Evolutionary conservation across 495 filamentous ascomycete genomes (phyloP), one percentile per base, ranked within the genome.

Genomic region (Beverwykella pulmonaria): DNA sequence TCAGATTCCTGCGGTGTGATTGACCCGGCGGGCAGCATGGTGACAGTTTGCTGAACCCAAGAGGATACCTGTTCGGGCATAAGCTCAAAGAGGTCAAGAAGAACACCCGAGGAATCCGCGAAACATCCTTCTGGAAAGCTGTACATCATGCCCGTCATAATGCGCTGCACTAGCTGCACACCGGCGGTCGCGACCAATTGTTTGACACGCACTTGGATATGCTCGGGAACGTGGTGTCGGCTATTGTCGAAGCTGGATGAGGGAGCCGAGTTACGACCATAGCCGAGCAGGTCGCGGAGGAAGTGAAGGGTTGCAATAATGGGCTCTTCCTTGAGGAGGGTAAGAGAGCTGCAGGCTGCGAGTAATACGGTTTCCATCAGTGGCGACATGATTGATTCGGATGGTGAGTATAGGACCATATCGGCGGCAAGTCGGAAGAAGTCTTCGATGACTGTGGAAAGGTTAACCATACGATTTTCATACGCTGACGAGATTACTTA

Each of bases 141-240:
- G 74, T 97, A 97, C 93, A 99, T 97, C 92, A 99, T 93, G 66
- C 94, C 94, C 4, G 92, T 92, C 73, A 98, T 79, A 41, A 95
- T 85, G 46, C 91, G 90, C 75, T 96, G 92, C 22, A 91, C 83
- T 34, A 99, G 81, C 25, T 84, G 75, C 75, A 92, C 89, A 53
- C 95, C 94, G 53, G 93, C 86, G 0, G 82, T 79, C 1, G 82
- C 54, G 52, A 96, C 74, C 36, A 97, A 84, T 48, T 83, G 77
- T 75, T 88, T 90, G 55, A 99, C 89, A 20, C 87, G 83, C 29
- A 81, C 78, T 63, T 67, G 77, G 49, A 79, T 53, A 15, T 66
- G 67, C 20, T 72, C 52, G 1, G 79, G 79, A 49, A 79, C 79
- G 83, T 65, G 17, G 30, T 72, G 71, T 47, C 70, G 65, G 36